A percentile compares a stretch with the other conserved stretches of the same genome.
These are phyloP conservation scores for Microbotryum violaceum DNA, from an alignment of 1,284 basidiomycete species.

Conservation along the genomic window DNA sequence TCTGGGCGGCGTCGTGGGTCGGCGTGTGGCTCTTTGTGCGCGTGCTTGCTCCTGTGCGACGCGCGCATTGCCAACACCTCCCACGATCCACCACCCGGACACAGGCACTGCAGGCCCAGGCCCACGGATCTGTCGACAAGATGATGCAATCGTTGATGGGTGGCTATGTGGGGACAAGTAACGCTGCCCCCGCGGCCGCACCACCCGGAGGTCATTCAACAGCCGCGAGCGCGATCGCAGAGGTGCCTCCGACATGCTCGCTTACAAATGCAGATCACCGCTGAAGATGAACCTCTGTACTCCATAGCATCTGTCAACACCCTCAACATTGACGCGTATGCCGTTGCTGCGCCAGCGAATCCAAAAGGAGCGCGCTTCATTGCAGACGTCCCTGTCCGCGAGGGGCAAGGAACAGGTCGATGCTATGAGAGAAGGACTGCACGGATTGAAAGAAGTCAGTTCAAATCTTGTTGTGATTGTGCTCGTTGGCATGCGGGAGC, in stretches of 20 bases:
- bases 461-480: conserved; percentile 61
- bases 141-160: neutral
- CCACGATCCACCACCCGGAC: too few relatives aligned
- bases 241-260: too few relatives aligned
- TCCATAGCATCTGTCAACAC: conserved; percentile 28
- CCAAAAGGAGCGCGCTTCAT: conserved; percentile 27
- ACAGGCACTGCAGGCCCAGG: neutral
- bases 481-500: conserved; percentile 82
- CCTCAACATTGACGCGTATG: conserved; percentile 22
- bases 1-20: too few relatives aligned
- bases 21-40: too few relatives aligned
- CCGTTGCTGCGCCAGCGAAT: conserved; percentile 26
- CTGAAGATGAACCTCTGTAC: too few relatives aligned
- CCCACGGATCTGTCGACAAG: neutral
- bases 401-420: conserved; percentile 88
- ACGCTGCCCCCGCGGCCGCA: too few relatives aligned
- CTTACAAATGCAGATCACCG: too few relatives aligned
- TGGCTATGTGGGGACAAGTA: neutral
- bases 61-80: too few relatives aligned
- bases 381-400: conserved; percentile 24
- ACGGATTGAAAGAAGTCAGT: conserved; percentile 58
- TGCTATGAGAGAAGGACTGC: conserved; percentile 78
- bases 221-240: too few relatives aligned
- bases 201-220: too few relatives aligned
- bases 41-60: too few relatives aligned